Evolutionary conservation across 2,329 filamentous ascomycete genomes (phyloP).

Genomic region (Epichloe aotearoae): DNA sequence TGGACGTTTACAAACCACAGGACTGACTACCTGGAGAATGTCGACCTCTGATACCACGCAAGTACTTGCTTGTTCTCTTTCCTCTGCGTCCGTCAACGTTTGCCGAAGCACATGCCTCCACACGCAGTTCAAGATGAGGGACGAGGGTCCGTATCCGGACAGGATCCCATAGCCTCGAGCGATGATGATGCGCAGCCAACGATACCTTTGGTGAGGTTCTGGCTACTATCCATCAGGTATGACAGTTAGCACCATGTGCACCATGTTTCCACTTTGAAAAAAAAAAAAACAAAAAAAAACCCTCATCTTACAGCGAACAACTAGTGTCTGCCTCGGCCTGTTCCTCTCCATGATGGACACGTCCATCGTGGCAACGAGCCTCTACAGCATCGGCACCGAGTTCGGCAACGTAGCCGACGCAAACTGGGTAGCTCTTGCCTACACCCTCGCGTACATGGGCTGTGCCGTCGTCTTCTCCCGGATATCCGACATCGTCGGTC

Average conservation of each 20-base stretch:
- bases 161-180: background rate
- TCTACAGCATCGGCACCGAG: constrained; percentile 41
- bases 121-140: background rate
- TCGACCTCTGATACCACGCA: too few relatives aligned
- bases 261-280: background rate
- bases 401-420: constrained; percentile 31
- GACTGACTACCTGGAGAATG: too few relatives aligned
- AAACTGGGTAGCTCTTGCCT: constrained; percentile 43
- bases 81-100: too few relatives aligned
- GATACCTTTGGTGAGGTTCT: background rate
- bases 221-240: background rate
- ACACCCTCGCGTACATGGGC: constrained; percentile 43
- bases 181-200: background rate
- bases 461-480: constrained; percentile 43
- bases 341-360: constrained; percentile 47
- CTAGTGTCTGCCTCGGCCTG: constrained; percentile 36
- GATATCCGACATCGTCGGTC: constrained; percentile 39
- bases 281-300: too few relatives aligned
- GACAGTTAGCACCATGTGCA: background rate
- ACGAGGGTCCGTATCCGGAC: background rate
- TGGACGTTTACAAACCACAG: too few relatives aligned
- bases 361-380: constrained; percentile 45
- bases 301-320: background rate
- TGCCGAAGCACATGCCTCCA: too few relatives aligned
- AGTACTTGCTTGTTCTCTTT: too few relatives aligned